Evolutionary conservation across 192 early-diverging fungal species (phyloP).

Genomic region (Backusella psychrophila): DNA sequence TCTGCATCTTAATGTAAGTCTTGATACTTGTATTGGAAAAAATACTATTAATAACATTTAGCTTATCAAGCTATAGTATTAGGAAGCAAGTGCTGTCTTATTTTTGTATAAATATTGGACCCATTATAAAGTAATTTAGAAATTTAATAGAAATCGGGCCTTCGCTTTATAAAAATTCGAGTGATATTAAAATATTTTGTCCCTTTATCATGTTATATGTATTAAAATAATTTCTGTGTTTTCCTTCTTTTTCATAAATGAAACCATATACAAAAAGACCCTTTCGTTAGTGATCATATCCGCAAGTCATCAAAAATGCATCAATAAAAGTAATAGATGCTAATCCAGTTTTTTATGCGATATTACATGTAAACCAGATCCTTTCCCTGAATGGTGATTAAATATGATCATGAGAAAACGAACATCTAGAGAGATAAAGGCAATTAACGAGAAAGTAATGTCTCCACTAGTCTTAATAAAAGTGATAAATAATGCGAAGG

Average conservation of each 20-base stretch:
- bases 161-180: not conserved
- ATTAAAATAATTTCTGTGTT: not conserved
- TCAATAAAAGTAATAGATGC: not conserved
- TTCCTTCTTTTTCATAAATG: not conserved
- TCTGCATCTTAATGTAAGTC: not conserved
- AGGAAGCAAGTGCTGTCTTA: not conserved
- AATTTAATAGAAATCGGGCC: not conserved
- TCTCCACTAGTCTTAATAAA: not conserved
- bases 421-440: not conserved
- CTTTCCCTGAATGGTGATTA: not conserved
- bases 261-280: not conserved
- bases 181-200: not conserved
- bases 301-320: not conserved
- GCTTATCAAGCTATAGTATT: not conserved
- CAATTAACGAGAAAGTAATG: not conserved
- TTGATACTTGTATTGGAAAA: not conserved
- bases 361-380: not conserved
- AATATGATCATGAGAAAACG: not conserved
- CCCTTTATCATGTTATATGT: not conserved
- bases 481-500: not conserved
- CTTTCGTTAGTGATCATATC: not conserved
- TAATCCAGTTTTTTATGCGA: conserved; percentile 1
- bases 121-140: not conserved
- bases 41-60: conserved; percentile 2
- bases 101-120: not conserved